phyloP scores from a whole-genome alignment of 345 rosid species.

The Sonneratia caseolaris region DNA sequence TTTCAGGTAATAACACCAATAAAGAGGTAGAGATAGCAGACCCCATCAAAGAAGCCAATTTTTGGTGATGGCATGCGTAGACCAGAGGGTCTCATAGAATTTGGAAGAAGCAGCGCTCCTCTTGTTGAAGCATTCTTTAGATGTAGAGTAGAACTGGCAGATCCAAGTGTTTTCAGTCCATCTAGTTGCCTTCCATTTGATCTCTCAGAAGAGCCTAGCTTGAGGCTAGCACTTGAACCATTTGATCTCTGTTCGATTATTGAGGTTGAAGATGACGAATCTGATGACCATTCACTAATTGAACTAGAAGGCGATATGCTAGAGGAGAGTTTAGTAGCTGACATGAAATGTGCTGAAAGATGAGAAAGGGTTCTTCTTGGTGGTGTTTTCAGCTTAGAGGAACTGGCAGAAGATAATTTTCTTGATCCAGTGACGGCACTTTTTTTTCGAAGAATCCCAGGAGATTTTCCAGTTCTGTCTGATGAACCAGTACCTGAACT shows the following conservation, averaged over 20 bases:
- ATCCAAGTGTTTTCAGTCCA: slow-evolving; percentile 22
- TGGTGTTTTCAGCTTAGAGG: slow-evolving; percentile 23
- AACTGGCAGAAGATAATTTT: slow-evolving; percentile 23
- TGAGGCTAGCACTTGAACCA: slow-evolving; percentile 32
- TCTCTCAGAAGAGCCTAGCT: slow-evolving; percentile 22
- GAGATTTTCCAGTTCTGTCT: slow-evolving; percentile 26
- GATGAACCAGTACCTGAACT: slow-evolving; percentile 56
- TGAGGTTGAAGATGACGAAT: slow-evolving; percentile 41
- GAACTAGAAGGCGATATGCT: slow-evolving; percentile 58
- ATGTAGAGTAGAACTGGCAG: slow-evolving; percentile 10
- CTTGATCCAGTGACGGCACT: slow-evolving; percentile 26
- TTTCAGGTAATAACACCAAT: not conserved
- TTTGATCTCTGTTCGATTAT: slow-evolving; percentile 40
- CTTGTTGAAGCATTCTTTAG: slow-evolving; percentile 26
- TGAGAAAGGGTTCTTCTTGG: slow-evolving; percentile 28
- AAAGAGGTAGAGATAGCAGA: slow-evolving; percentile 28
- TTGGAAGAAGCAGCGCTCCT: slow-evolving; percentile 23
- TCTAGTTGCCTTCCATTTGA: slow-evolving; percentile 18
- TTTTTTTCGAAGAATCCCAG: slow-evolving; percentile 22
- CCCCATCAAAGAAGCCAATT: slow-evolving; percentile 95
- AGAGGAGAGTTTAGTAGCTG: slow-evolving; percentile 38
- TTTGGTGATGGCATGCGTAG: slow-evolving; percentile 94
- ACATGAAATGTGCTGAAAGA: slow-evolving; percentile 32
- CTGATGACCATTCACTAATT: slow-evolving; percentile 70
- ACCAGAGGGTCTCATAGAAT: slow-evolving; percentile 60